A percentile compares a stretch with the other conserved stretches of the same genome.
phyloP scores from a whole-genome alignment of 2,329 filamentous ascomycete genomes.

The Mollisiaceae sp. region DNA sequence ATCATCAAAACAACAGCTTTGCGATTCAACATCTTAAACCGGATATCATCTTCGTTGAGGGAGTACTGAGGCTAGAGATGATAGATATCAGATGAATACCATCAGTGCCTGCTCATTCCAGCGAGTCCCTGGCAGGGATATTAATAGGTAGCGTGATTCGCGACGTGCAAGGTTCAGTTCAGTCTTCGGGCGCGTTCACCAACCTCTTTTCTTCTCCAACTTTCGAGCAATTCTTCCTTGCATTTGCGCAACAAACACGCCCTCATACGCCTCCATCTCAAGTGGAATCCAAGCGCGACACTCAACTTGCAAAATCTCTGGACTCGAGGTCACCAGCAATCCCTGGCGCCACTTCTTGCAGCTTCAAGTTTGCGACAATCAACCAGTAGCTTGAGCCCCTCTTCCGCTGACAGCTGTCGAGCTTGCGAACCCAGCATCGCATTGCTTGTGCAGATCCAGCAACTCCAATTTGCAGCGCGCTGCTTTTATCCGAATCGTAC shows the following conservation, averaged over 20 bases:
- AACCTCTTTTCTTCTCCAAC: slow-evolving; percentile 11
- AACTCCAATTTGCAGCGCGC: neutral
- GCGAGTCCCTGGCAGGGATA: neutral
- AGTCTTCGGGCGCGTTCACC: neutral
- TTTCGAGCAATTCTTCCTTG: neutral
- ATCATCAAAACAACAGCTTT: neutral
- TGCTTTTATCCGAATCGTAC: neutral
- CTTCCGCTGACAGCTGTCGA: slow-evolving; percentile 5
- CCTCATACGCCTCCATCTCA: neutral
- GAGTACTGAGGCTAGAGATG: no score
- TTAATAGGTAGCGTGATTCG: slow-evolving; percentile 6
- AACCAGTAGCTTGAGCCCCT: neutral
- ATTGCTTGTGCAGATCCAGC: neutral
- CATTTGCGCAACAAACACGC: neutral
- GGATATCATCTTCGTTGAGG: no score
- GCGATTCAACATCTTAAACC: no score
- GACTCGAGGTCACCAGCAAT: neutral
- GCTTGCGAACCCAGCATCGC: neutral
- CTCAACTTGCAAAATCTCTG: neutral
- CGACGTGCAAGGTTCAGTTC: neutral
- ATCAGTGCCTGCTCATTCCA: neutral
- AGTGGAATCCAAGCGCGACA: neutral
- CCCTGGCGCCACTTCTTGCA: neutral
- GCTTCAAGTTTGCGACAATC: slow-evolving; percentile 5
- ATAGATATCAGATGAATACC: neutral